A percentile compares a stretch with the other conserved stretches of the same genome.
Evolutionary conservation across 2,329 filamentous ascomycete genomes (phyloP).

Genomic region (Fusarium agapanthi): DNA sequence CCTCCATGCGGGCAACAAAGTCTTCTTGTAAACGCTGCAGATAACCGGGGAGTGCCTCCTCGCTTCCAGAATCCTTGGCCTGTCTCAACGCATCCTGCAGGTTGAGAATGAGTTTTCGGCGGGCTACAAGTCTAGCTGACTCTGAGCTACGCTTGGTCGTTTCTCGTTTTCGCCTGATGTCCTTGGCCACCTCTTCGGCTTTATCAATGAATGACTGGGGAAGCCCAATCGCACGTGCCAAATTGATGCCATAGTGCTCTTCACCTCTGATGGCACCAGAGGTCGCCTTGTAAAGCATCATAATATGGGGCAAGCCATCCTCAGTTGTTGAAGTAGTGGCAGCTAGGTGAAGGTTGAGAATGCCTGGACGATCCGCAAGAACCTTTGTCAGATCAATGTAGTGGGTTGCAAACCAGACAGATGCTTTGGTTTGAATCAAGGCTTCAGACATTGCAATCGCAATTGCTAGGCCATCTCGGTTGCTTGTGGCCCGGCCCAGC

Average conservation of each 20-base stretch:
- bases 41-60: constrained; percentile 61
- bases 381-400: constrained; percentile 84
- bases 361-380: constrained; percentile 77
- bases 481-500: constrained; percentile 89
- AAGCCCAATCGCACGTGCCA: constrained; percentile 79
- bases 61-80: constrained; percentile 69
- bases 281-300: constrained; percentile 86
- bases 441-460: constrained; percentile 91
- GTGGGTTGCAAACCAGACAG: constrained; percentile 94
- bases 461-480: constrained; percentile 86
- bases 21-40: constrained; percentile 67
- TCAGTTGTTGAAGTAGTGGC: constrained; percentile 67
- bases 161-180: constrained; percentile 66
- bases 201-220: constrained; percentile 72
- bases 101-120: constrained; percentile 76
- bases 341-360: constrained; percentile 83
- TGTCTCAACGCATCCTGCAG: constrained; percentile 78
- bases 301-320: constrained; percentile 68
- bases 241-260: constrained; percentile 80
- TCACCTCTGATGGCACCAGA: constrained; percentile 75
- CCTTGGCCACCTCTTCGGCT: constrained; percentile 72
- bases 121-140: constrained; percentile 66
- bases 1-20: constrained; percentile 76
- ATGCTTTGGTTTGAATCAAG: constrained; percentile 78
- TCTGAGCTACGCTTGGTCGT: constrained; percentile 67